Evolutionary conservation across 371 early-diverging fungal genomes (phyloP), one percentile per base, ranked within the genome.

Genomic region (Chytridium lagenaria): DNA sequence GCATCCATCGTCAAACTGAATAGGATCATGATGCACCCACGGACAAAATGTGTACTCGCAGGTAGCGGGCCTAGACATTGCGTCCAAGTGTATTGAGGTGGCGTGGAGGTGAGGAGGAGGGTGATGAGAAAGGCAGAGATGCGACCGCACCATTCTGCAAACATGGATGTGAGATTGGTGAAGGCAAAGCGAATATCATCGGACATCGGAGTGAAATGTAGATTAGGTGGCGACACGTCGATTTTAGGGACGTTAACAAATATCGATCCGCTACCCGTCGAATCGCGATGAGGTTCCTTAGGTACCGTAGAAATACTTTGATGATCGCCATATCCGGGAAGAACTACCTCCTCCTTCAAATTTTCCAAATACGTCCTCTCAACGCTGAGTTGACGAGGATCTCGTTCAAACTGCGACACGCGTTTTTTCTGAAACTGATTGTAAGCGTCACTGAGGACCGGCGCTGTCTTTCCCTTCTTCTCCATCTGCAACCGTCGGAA

Each of bases 21-120:
- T 10, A 55, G 7, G 23, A 55, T 5, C 26, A 55, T 26, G 10
- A 30, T 30, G 16, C 5, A 19, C 15, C 22, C 30, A 7, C 57
- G 10, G 5, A 26, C 7, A 19, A 30, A 7, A 23, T 55, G 57
- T 19, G 26, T 26, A 30, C 10, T 10, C 10, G 57, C 15, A 10
- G 22, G 26, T 15, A 55, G 22, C 10, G 5, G 7, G 10, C 57
- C 57, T 26, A 7, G 7, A 30, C 57, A 55, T 16, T 7, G 10
- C 57, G 26, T 26, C 57, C 57, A 55, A 7, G 10, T 5, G 26
- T 36, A 68, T 44, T 23, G 69, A 66, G 44, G 30, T 15, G 77
- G 26, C 59, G 68, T 65, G 2, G 22, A 15, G 36, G 57, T n/a
- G 39, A 34, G 7, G 22, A 37, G 57, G 15, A 55, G 10, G 16